phyloP scores from a whole-genome alignment of 1,284 basidiomycete species.

The Puccinia horiana region DNA sequence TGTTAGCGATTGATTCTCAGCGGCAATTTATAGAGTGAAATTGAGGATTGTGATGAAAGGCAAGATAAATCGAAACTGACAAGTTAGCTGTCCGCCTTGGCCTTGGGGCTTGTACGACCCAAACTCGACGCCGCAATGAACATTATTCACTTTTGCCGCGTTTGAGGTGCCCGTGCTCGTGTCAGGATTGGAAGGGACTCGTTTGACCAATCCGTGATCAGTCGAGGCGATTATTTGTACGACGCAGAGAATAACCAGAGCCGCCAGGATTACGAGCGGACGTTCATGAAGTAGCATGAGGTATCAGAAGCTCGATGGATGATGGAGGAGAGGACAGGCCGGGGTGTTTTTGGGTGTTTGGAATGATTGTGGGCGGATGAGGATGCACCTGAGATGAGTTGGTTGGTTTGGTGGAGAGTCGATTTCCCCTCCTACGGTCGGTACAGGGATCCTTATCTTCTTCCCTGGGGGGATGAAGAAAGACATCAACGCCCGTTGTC shows the following conservation, averaged over 20 bases:
- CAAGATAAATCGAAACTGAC: too few relatives aligned
- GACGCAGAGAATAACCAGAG: not conserved
- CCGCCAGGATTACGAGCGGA: not conserved
- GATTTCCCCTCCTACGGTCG: not conserved
- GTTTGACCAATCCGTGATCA: not conserved
- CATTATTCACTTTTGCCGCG: not conserved
- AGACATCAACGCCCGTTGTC: not conserved
- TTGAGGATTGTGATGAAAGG: not conserved
- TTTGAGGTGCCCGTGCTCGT: not conserved
- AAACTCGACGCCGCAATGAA: conserved; percentile 9
- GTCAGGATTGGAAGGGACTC: not conserved
- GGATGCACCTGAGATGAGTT: not conserved
- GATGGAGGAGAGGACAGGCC: not conserved
- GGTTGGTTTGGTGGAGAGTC: not conserved
- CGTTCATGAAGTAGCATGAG: not conserved
- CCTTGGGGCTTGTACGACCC: not conserved
- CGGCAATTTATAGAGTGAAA: not conserved
- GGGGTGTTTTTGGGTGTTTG: not conserved
- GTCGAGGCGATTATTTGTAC: not conserved
- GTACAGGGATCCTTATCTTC: not conserved
- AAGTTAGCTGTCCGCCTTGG: not conserved
- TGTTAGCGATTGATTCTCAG: too few relatives aligned
- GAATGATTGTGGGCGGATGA: not conserved
- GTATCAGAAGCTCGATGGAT: not conserved
- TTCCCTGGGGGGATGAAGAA: not conserved